Percentiles rank a stretch among this genome's conserved stretches.
Conservation (phyloP, 2,329 filamentous ascomycete genomes). For the Graphiopsis chlorocephala region DNA sequence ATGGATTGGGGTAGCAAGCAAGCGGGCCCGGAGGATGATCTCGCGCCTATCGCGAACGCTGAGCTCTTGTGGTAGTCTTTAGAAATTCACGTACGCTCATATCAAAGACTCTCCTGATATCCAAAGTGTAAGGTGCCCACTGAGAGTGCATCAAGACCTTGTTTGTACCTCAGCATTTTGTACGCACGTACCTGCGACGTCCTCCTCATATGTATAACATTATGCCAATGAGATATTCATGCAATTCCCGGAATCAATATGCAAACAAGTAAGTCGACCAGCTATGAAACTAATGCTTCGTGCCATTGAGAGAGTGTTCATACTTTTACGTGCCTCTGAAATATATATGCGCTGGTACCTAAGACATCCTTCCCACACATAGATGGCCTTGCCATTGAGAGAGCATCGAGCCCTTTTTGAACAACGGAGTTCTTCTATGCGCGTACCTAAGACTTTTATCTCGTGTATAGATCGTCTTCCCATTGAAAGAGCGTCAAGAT, state of each 20-base stretch:
- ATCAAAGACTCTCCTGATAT: not conserved
- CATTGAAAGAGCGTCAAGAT: not conserved
- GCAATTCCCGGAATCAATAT: not conserved
- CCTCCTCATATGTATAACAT: not conserved
- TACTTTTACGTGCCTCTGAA: not conserved
- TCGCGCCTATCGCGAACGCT: slow-evolving; percentile 42
- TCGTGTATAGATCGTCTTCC: not conserved
- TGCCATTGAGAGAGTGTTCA: not conserved
- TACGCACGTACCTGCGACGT: not conserved
- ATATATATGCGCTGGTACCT: not conserved
- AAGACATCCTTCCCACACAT: not conserved
- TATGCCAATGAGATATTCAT: not conserved
- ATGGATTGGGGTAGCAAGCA: slow-evolving; percentile 34
- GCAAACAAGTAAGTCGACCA: not conserved
- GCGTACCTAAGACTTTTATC: not conserved
- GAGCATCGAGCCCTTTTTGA: not conserved
- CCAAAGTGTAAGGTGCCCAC: not conserved
- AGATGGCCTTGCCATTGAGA: not conserved
- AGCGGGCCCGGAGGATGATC: slow-evolving; percentile 34
- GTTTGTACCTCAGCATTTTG: not conserved
- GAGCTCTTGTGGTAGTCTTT: slow-evolving; percentile 49
- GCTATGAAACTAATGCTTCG: not conserved
- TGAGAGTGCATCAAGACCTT: not conserved
- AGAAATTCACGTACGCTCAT: not conserved
- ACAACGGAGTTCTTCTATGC: not conserved